Evolutionary conservation across 805 yeast species (phyloP).

Genomic region (Candida loeiensis): DNA sequence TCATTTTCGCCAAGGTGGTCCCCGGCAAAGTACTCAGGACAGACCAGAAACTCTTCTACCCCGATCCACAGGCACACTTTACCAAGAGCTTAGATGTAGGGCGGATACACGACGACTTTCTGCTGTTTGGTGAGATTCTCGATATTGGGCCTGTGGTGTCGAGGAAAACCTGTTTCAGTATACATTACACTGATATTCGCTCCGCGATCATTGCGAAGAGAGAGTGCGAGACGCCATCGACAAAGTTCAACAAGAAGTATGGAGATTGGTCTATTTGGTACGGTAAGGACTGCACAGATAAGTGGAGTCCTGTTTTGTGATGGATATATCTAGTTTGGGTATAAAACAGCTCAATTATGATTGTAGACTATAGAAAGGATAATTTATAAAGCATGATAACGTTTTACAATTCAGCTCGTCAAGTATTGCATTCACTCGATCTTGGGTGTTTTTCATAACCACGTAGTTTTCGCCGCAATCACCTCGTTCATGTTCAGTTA

Average conservation of each 20-base stretch:
- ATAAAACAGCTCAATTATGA: too few species aligned
- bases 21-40: constrained; percentile 22
- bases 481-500: too few species aligned
- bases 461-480: too few species aligned
- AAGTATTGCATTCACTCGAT: too few species aligned
- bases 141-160: constrained; percentile 68
- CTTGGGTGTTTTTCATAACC: too few species aligned
- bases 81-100: constrained; percentile 43
- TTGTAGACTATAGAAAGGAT: too few species aligned
- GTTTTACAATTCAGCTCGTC: too few species aligned
- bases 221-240: constrained; percentile 21
- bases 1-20: constrained; percentile 37
- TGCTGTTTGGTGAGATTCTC: constrained; percentile 53
- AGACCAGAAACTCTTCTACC: constrained; percentile 29
- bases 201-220: constrained; percentile 59
- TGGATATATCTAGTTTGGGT: not conserved
- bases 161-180: constrained; percentile 55
- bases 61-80: constrained; percentile 42
- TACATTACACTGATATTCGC: constrained; percentile 56
- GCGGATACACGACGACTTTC: constrained; percentile 48
- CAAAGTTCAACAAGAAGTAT: constrained; percentile 44
- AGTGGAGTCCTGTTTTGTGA: constrained; percentile 37
- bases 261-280: constrained; percentile 62
- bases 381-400: too few species aligned
- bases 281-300: constrained; percentile 64